Percentiles rank a stretch among this genome's conserved stretches.
These are phyloP conservation scores for Lentinula sp. DNA, from an alignment of 768 basidiomycete genomes.

Conservation along the genomic window DNA sequence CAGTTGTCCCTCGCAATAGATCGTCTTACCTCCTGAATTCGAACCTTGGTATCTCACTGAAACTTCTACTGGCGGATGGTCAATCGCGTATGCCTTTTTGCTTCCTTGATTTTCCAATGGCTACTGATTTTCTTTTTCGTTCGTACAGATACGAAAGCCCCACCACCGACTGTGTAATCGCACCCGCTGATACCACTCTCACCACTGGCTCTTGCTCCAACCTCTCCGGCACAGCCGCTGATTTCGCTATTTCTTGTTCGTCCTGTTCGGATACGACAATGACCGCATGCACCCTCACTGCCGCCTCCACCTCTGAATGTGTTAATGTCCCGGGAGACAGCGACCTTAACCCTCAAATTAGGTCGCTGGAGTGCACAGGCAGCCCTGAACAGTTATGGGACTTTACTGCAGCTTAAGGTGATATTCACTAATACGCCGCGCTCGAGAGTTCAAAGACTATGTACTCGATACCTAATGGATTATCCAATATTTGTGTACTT, in stretches of 20 bases:
- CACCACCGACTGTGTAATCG: background rate
- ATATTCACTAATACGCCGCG: background rate
- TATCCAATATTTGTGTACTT: too few relatives aligned
- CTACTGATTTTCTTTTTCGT: background rate
- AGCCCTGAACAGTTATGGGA: conserved; percentile 1
- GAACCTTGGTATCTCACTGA: background rate
- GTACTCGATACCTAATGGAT: too few relatives aligned
- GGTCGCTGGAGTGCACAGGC: background rate
- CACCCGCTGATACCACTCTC: background rate
- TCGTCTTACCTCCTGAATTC: background rate
- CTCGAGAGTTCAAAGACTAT: background rate
- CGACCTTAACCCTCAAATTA: background rate
- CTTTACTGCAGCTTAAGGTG: background rate
- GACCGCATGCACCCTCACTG: background rate
- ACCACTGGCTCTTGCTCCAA: background rate
- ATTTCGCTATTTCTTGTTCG: background rate
- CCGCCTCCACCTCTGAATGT: background rate
- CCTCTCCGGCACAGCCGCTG: background rate
- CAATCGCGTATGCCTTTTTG: background rate
- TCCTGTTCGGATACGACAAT: background rate
- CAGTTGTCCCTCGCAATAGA: background rate
- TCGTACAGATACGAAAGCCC: background rate
- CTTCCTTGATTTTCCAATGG: background rate
- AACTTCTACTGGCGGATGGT: background rate
- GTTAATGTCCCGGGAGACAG: conserved; percentile 1